Percentiles rank a stretch among this genome's conserved stretches.
These are phyloP conservation scores for Sporothrix mexicana DNA, from an alignment of 2,329 filamentous ascomycete genomes.

Conservation along the genomic window DNA sequence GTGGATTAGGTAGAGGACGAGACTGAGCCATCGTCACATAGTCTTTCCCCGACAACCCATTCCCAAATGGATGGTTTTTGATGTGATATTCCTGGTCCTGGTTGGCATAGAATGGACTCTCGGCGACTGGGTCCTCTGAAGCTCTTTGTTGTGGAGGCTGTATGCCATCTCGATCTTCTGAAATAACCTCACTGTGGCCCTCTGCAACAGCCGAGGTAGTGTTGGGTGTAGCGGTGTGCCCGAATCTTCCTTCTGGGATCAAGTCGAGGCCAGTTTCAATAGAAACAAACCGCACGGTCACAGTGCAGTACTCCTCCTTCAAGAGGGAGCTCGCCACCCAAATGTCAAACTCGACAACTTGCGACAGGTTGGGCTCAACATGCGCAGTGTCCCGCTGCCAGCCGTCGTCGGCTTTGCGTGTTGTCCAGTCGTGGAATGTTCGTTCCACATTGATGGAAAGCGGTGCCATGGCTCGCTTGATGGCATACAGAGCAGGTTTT, in stretches of 20 bases:
- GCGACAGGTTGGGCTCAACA: constrained; percentile 51
- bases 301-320: constrained; percentile 41
- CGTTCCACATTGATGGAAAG: constrained; percentile 73
- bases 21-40: no score
- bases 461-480: constrained; percentile 77
- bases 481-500: constrained; percentile 78
- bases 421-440: constrained; percentile 48
- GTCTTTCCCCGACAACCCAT: no score
- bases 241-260: constrained; percentile 42
- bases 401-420: constrained; percentile 29
- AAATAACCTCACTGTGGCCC: no score
- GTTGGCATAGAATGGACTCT: not conserved
- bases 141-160: not conserved
- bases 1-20: not conserved
- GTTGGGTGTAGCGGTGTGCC: not conserved
- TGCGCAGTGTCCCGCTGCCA: constrained; percentile 46
- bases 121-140: not conserved
- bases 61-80: not conserved
- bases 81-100: not conserved
- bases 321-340: constrained; percentile 36
- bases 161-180: not conserved
- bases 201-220: not conserved
- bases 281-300: not conserved
- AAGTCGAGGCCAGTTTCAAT: not conserved
- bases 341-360: constrained; percentile 43